These are phyloP conservation scores for Sophora flavescens DNA, from an alignment of 306 rosid species.

Conservation along the genomic window DNA sequence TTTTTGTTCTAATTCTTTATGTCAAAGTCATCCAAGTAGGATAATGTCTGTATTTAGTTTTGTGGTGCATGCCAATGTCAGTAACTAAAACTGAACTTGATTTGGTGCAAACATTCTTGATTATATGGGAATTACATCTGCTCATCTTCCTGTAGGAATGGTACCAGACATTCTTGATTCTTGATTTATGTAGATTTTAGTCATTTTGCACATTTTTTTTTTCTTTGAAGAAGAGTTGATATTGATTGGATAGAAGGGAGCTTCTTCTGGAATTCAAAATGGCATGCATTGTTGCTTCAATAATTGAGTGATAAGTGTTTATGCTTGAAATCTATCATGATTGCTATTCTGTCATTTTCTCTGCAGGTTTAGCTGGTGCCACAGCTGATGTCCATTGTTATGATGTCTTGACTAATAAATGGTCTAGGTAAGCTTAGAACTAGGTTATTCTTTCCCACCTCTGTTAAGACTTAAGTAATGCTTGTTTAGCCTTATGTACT, in stretches of 20 bases:
- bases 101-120: conserved; percentile 35
- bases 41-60: conserved; percentile 6
- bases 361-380: conserved; percentile 99
- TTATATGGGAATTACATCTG: conserved; percentile 36
- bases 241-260: conserved; percentile 24
- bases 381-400: conserved; percentile 99
- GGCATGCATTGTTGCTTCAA: conserved; percentile 16
- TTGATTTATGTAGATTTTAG: conserved; percentile 23
- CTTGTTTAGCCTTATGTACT: conserved; percentile 26
- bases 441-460: conserved; percentile 37
- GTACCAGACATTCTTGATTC: too few species aligned
- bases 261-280: conserved; percentile 40
- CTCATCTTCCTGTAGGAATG: conserved; percentile 38
- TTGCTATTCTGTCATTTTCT: conserved; percentile 45
- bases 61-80: conserved; percentile 19
- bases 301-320: conserved; percentile 27
- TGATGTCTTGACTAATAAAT: conserved; percentile 91
- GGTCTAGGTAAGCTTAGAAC: conserved; percentile 87
- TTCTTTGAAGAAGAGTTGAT: conserved; percentile 33
- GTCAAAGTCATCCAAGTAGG: conserved; percentile 31
- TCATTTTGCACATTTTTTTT: neutral
- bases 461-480: conserved; percentile 29
- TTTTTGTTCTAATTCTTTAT: conserved; percentile 33
- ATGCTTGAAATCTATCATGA: conserved; percentile 43
- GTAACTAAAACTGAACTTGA: conserved; percentile 31